Base-by-base conservation (phyloP, 2,329 filamentous ascomycete species). In the Trichoderma pleuroti region DNA sequence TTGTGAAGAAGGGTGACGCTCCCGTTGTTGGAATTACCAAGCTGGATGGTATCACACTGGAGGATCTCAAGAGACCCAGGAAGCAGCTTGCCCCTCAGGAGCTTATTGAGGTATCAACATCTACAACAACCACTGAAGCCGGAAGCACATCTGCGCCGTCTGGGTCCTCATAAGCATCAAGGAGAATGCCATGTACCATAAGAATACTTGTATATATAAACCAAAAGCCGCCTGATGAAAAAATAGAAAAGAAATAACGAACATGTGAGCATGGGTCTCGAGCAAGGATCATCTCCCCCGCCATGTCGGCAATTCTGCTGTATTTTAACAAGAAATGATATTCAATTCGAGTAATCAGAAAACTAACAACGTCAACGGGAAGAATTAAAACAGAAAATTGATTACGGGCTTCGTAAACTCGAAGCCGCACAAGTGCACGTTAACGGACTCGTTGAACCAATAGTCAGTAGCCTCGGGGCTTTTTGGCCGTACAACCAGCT, bases 21-120 rank as follows among this genome's bases (percentile, higher is more conserved):
- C 90, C 96, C 0, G 88, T 97, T 46, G 95, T 99, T 78, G 96
- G 96, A 34, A 90, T 98, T 73, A 98, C 94, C 24, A 98, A 97
- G 82, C 83, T 99, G 68, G 89, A 93, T 72, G 94, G 94, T 10
- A 81, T 97, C 32, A 97, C 94, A 26, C 82, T 95, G 77, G 93
- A 95, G 76, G 91, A 92, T 54, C 83, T 99, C 78, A 96, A 93
- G 85, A 89, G 90, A 76, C 92, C 94, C 62, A 88, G 94, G 81
- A 88, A 90, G 78, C 86, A 89, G 77, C 81, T 92, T 72, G 86
- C 88, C 39, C 82, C 85, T 1, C 80, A 74, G 24, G 78, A 80
- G 70, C 72, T 81, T 46, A 73, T 82, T 57, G 76, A 81, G 57
- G 76, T 78, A 28, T 76, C 80, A 5, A 74, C 80, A 3, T 73